Evolutionary conservation across 345 rosid species (phyloP).

Genomic region (Linum lewisii): DNA sequence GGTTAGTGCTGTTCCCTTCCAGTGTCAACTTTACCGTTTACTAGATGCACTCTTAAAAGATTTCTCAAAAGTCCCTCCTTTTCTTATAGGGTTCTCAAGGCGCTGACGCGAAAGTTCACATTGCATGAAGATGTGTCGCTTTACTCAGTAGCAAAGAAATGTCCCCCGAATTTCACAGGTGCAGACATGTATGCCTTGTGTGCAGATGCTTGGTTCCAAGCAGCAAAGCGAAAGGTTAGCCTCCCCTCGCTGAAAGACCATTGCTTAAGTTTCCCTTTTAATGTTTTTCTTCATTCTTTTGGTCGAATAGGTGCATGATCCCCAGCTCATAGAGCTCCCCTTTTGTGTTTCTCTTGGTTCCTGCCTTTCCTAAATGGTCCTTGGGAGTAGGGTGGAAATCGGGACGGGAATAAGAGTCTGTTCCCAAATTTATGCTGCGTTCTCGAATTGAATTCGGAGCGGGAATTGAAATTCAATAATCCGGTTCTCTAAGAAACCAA

Average conservation of each 20-base stretch:
- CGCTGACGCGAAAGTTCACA: conserved; percentile 91
- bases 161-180: conserved; percentile 90
- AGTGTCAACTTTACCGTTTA: not conserved
- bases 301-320: not conserved
- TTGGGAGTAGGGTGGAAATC: too few species aligned
- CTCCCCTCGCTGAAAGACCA: not conserved
- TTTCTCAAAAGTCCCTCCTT: conserved; percentile 8
- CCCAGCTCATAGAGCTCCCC: not conserved
- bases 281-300: not conserved
- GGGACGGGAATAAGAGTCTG: too few species aligned
- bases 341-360: not conserved
- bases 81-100: conserved; percentile 66
- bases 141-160: conserved; percentile 63
- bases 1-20: conserved; percentile 34
- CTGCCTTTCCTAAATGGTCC: too few species aligned
- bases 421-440: too few species aligned
- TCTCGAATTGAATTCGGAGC: too few species aligned
- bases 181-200: conserved; percentile 98
- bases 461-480: too few species aligned
- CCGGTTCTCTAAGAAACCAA: too few species aligned
- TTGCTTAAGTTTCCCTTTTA: not conserved
- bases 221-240: conserved; percentile 82
- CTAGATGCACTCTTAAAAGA: not conserved
- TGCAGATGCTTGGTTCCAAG: conserved; percentile 99
- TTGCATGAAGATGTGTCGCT: conserved; percentile 75